Percentiles rank a stretch among this genome's conserved stretches.
Conservation (phyloP, 106 monocot genomes). For the Cymbidium sinense region DNA sequence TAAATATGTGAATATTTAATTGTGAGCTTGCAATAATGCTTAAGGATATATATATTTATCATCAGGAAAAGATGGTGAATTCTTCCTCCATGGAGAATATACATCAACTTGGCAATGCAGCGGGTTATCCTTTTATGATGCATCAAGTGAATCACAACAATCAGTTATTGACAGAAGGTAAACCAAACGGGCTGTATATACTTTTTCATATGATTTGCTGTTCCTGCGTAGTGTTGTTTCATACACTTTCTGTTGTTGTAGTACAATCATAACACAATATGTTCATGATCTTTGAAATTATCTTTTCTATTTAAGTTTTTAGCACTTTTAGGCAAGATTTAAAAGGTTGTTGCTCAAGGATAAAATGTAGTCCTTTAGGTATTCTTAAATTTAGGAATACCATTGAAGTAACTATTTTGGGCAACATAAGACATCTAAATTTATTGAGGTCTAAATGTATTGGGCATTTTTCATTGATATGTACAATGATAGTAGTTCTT, state of each 20-base stretch:
- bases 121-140: slow-evolving; percentile 30
- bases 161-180: slow-evolving; percentile 37
- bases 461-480: not conserved
- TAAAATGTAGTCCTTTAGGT: not conserved
- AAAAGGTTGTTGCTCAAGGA: not conserved
- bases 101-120: slow-evolving; percentile 14
- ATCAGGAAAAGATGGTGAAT: slow-evolving; percentile 43
- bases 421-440: not conserved
- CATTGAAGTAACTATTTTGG: not conserved
- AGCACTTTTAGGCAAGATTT: not conserved
- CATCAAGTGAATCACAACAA: slow-evolving; percentile 26
- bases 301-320: not conserved
- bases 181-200: not conserved
- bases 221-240: not conserved
- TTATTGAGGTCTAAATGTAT: not conserved
- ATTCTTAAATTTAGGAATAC: not conserved
- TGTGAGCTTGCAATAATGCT: slow-evolving; percentile 1
- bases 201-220: not conserved
- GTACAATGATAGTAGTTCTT: not conserved
- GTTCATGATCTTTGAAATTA: not conserved
- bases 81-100: slow-evolving; percentile 22
- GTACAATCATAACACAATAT: not conserved
- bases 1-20: not conserved
- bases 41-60: slow-evolving; percentile 13
- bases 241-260: not conserved